Base-by-base conservation (phyloP, 208 protist species). In the Ichthyophonus hoferi region DNA sequence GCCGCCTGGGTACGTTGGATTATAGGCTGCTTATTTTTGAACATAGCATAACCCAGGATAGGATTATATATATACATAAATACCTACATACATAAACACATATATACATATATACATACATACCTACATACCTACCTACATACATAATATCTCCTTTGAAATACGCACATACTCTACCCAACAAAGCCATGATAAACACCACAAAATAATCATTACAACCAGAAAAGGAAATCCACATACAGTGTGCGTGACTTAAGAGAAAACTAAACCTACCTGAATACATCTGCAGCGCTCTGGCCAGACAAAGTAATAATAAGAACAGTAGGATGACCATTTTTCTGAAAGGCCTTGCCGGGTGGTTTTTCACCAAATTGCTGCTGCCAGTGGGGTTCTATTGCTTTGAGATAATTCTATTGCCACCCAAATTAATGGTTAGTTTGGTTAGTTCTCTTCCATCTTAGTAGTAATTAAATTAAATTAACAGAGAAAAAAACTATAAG, bases 331-430 rank as follows among this genome's bases (percentile, higher is more conserved):
- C 40, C 84, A 3, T 3, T 7, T 24, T 43, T 87, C 37, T 7
- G 12, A 14, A 37, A 37, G 7, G 7, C 84, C 12, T 87, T 37
- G 84, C 84, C 84, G 37, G 58, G 37, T 1, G 12, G 42, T 35
- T 87, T 87, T 17, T 3, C 31, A 17, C 7, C 24, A 79, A 79
- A 78, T 14, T 79, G 39, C 84, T 87, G 58, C 84, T 87, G 58
- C 82, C 82, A 86, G 7, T 86, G 40, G 3, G 82, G 82, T 37
- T 76, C 82, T 17, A 50, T 50, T 38, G 79, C 79, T 24, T 67
- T 67, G 50, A 67, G 7, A 24, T 67, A 67, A 24, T 67, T 67
- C 50, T 67, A 24, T 67, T 7, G 50, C 50, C 50, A 24, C 24
- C n/a, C n/a, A n/a, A n/a, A n/a, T n/a, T n/a, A n/a, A n/a, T n/a